phyloP scores from a whole-genome alignment of 768 basidiomycete species.

The Leccinellum rugosiceps region DNA sequence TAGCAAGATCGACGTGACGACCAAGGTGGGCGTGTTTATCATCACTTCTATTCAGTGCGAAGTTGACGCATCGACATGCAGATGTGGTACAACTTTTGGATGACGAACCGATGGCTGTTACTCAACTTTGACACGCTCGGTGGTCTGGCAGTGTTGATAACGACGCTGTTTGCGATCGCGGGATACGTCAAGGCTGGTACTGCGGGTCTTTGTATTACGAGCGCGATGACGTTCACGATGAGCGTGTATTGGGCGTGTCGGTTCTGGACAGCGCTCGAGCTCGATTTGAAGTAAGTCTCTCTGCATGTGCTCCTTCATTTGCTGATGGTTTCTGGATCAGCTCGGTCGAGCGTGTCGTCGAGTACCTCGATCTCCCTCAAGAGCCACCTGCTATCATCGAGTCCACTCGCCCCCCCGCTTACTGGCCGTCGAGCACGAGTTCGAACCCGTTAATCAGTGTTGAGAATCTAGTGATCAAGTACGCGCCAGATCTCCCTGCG shows the following conservation, averaged over 20 bases:
- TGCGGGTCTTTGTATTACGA: conserved; percentile 74
- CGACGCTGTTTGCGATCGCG: conserved; percentile 72
- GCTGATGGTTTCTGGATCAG: conserved; percentile 33
- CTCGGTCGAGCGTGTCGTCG: conserved; percentile 87
- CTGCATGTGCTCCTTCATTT: not conserved
- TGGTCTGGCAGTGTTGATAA: conserved; percentile 67
- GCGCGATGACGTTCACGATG: conserved; percentile 59
- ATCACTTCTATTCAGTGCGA: not conserved
- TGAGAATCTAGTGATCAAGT: conserved; percentile 76
- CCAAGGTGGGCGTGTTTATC: conserved; percentile 45
- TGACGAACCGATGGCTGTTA: conserved; percentile 84
- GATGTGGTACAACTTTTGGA: conserved; percentile 90
- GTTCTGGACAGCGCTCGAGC: conserved; percentile 56
- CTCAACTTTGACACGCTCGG: conserved; percentile 81
- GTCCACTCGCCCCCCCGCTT: conserved; percentile 75
- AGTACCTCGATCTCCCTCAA: conserved; percentile 87
- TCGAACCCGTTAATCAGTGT: conserved; percentile 59
- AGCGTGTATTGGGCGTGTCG: conserved; percentile 51
- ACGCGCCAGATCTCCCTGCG: conserved; percentile 79
- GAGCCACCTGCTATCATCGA: conserved; percentile 80
- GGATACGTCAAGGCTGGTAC: conserved; percentile 56
- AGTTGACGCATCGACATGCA: not conserved
- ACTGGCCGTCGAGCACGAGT: conserved; percentile 82
- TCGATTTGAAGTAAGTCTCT: conserved; percentile 66
- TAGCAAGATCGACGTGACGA: conserved; percentile 72